Evolutionary conservation across 2,329 filamentous ascomycete genomes (phyloP).

Genomic region (Sporothrix mexicana): DNA sequence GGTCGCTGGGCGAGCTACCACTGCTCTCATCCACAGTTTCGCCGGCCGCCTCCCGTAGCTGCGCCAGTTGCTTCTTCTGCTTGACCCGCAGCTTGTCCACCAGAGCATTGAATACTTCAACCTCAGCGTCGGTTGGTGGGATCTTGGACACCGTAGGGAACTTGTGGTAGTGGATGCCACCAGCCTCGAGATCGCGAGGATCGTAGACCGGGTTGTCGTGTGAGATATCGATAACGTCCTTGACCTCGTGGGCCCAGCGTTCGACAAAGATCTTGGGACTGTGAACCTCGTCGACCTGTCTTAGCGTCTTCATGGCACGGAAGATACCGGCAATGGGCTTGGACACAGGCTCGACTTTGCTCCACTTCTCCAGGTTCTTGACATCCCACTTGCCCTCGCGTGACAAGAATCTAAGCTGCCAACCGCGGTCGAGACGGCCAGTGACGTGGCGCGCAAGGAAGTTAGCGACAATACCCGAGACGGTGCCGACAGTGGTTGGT

Average conservation of each 20-base stretch:
- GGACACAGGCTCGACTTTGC: constrained; percentile 77
- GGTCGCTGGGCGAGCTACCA: no score
- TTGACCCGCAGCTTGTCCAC: constrained; percentile 65
- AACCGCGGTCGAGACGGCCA: constrained; percentile 77
- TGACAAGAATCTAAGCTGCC: constrained; percentile 89
- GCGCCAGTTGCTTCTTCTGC: constrained; percentile 52
- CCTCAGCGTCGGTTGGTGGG: constrained; percentile 67
- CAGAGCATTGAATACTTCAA: constrained; percentile 60
- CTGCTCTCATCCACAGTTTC: background rate
- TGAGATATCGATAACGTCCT: constrained; percentile 86
- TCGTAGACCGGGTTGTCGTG: constrained; percentile 92
- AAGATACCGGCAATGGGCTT: constrained; percentile 79
- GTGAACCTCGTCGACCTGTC: constrained; percentile 85
- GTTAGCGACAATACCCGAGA: constrained; percentile 81
- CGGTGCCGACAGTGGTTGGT: constrained; percentile 72
- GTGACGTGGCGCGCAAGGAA: constrained; percentile 80
- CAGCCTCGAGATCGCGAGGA: constrained; percentile 69
- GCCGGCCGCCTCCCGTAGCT: background rate
- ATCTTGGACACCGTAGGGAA: constrained; percentile 92
- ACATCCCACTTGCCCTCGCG: constrained; percentile 97
- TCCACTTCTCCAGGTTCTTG: constrained; percentile 94
- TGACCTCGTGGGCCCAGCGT: constrained; percentile 69
- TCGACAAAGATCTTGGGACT: constrained; percentile 74
- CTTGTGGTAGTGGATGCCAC: constrained; percentile 77
- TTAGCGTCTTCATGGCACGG: constrained; percentile 88